Evolutionary conservation across 352 stramenopile species (phyloP), one percentile per base, ranked within the genome.

Genomic region (Salisapilia sapeloensis): DNA sequence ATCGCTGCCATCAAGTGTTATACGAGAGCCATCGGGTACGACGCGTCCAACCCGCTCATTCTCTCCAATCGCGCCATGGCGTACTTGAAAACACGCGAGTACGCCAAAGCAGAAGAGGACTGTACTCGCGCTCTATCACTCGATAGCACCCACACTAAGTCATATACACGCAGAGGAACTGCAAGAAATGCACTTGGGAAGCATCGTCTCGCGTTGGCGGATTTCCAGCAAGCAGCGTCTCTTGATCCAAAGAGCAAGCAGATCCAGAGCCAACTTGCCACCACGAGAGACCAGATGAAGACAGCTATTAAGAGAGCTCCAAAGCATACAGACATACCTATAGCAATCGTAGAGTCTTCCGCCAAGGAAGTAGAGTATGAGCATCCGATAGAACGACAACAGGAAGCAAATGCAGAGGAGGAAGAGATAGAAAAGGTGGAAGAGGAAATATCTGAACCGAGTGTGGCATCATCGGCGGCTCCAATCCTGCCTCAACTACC

Each of bases 21-120:
- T 48, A 93, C 84, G 13, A 56, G 67, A 1, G 82, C 63, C 9
- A 47, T 95, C n/a, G 61, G 71, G 0, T 74, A 77, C 36, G 60
- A 87, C 30, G 38, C 57, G 3, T 53, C 53, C 7, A 89, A 87
- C 26, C 55, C 58, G 0, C 48, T 89, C 28, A 61, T 93, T 24
- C 57, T 90, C 13, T 85, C 85, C 15, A 97, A 96, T 44, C 66
- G 84, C 6, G 85, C 89, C 12, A 90, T 96, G 64, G 78, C 71
- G 6, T 74, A 81, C 23, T 42, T 95, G 35, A 87, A 92, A 53
- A 85, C 92, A 30, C 57, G 65, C 18, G 60, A 93, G 39, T 91
- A 78, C 48, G 50, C 52, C 4, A 76, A 80, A 32, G 85, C 85
- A n/a, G 79, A 96, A 44, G 54, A 79, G 18, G 87, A 96, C 55